These are phyloP conservation scores for Geotrichum fermentans DNA, from an alignment of 1,139 yeast genomes.

Conservation along the genomic window DNA sequence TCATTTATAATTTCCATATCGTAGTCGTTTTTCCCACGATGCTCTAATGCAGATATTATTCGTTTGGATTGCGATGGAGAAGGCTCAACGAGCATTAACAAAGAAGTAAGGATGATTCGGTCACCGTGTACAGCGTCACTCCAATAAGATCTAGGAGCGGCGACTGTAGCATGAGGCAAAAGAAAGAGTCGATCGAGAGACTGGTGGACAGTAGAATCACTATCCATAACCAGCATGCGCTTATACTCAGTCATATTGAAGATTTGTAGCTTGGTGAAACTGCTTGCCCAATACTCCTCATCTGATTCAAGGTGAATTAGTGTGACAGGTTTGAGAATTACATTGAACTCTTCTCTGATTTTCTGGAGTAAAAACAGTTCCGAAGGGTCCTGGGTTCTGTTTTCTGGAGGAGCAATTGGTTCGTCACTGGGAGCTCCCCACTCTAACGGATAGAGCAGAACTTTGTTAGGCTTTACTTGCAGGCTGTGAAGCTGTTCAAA, in stretches of 20 bases:
- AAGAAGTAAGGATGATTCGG: slow-evolving; percentile 34
- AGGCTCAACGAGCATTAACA: slow-evolving; percentile 48
- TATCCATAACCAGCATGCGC: slow-evolving; percentile 45
- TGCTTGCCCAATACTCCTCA: slow-evolving; percentile 42
- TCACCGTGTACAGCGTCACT: slow-evolving; percentile 6
- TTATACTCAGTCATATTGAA: slow-evolving; percentile 46
- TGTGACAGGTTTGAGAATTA: slow-evolving; percentile 32
- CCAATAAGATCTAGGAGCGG: slow-evolving; percentile 38
- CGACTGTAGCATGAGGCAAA: slow-evolving; percentile 40
- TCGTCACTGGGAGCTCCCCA: slow-evolving; percentile 14
- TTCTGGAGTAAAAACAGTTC: neutral
- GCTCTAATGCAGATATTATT: slow-evolving; percentile 36
- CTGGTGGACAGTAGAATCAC: slow-evolving; percentile 36
- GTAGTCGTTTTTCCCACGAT: slow-evolving; percentile 37
- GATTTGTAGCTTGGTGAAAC: slow-evolving; percentile 47
- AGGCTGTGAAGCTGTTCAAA: slow-evolving; percentile 37
- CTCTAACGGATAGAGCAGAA: slow-evolving; percentile 31
- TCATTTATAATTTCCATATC: slow-evolving; percentile 51
- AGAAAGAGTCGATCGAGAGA: slow-evolving; percentile 47
- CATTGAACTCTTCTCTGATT: slow-evolving; percentile 16
- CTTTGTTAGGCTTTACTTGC: slow-evolving; percentile 41
- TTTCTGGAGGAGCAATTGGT: neutral
- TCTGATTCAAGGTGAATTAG: slow-evolving; percentile 27
- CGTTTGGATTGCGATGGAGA: slow-evolving; percentile 33
- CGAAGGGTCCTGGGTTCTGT: neutral